Base-by-base conservation (phyloP, 2,329 filamentous ascomycete species). In the Colletotrichum sp. region DNA sequence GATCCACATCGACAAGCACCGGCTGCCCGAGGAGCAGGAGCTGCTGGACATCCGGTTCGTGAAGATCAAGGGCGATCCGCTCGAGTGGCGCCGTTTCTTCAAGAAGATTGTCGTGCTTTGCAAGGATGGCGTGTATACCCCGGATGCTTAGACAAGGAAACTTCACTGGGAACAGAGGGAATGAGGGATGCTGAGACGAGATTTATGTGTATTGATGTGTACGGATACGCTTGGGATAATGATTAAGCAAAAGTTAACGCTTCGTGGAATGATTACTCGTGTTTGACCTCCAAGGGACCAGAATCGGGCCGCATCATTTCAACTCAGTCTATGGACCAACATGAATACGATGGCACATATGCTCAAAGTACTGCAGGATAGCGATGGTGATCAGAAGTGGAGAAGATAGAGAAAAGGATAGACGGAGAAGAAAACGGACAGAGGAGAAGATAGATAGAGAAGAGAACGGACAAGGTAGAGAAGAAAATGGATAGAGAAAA, bases 31-130 rank as follows among this genome's bases (percentile, higher is more conserved):
- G 70, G 87, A 87, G 12, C 86, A 85, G 79, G 93, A 94, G 77
- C 85, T 96, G 36, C 89, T 96, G 28, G 96, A 98, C 84, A 95
- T 98, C 32, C 91, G 95, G 68, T 99, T 99, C 83, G 91, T 98
- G 79, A 99, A 99, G 87, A 90, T 95, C 70, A 98, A 98, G 87
- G 97, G 97, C 7, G 97, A 99, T 87, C 97, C 97, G 7, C 86
- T 99, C 66, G 96, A 99, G 87, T 99, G 98, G 97, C 92, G 97
- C 77, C 89, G 97, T 39, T 95, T 99, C 83, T 99, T 99, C 89
- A 99, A 99, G 87, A 96, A 95, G 84, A 91, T 98, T n/a, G 95
- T 95, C 34, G 89, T 98, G 78, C 88, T 96, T 76, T 98, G 96
- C 86, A 95, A 95, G 82, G 95, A 98, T 82, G 95, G 92, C 10